Evolutionary conservation across 495 filamentous ascomycete genomes (phyloP).

Genomic region (Penicillium alfredii): DNA sequence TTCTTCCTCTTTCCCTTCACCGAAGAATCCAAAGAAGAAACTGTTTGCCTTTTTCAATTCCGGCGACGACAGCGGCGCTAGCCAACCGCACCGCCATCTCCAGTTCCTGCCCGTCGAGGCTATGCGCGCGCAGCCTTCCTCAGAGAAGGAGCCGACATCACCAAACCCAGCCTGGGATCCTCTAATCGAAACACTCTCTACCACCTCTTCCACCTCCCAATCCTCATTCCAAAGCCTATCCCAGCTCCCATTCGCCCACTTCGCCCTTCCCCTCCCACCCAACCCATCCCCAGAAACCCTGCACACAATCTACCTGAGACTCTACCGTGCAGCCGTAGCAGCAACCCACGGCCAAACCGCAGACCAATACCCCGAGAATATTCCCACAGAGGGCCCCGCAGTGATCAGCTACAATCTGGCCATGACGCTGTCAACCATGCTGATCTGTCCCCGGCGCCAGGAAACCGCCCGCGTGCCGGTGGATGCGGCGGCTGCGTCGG

Average conservation of each 20-base stretch:
- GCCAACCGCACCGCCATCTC: slow-evolving; percentile 73
- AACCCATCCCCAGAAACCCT: slow-evolving; percentile 37
- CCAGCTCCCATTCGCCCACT: slow-evolving; percentile 48
- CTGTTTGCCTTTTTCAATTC: slow-evolving; percentile 84
- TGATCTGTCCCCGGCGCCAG: slow-evolving; percentile 56
- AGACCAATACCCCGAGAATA: slow-evolving; percentile 2
- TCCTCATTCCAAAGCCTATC: slow-evolving; percentile 22
- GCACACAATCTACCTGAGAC: slow-evolving; percentile 39
- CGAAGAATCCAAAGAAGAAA: slow-evolving; percentile 4
- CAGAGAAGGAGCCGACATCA: too few relatives aligned
- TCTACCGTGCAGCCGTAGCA: slow-evolving; percentile 51
- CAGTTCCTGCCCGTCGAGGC: slow-evolving; percentile 67
- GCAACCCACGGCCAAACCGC: slow-evolving; percentile 20
- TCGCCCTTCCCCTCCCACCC: slow-evolving; percentile 37
- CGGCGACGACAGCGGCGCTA: slow-evolving; percentile 68
- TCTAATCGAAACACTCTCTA: slow-evolving; percentile 45
- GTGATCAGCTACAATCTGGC: slow-evolving; percentile 74
- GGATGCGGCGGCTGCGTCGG: slow-evolving; percentile 12
- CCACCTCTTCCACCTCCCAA: slow-evolving; percentile 9
- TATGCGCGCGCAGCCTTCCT: slow-evolving; percentile 50
- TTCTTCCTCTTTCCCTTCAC: too few relatives aligned
- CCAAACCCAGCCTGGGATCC: too few relatives aligned
- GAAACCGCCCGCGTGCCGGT: slow-evolving; percentile 36
- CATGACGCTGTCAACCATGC: slow-evolving; percentile 64
- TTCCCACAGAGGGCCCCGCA: slow-evolving; percentile 37